Conservation (phyloP, 805 yeast species). For the Yamadazyma akitaensis region DNA sequence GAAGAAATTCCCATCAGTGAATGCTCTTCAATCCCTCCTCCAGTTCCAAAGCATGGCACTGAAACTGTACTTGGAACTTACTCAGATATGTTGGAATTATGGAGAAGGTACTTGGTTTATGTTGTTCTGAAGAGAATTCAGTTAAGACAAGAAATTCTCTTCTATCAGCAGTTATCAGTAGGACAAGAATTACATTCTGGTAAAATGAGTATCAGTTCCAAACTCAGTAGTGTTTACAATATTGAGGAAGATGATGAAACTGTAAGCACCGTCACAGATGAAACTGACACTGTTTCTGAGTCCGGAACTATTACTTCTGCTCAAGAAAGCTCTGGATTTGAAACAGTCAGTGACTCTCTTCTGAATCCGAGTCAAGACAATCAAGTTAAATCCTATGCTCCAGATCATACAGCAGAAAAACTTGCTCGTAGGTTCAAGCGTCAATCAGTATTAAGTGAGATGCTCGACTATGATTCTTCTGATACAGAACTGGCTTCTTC, state of each 20-base stretch:
- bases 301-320: background rate
- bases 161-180: slow-evolving; percentile 26
- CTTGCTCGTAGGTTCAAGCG: slow-evolving; percentile 30
- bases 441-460: slow-evolving; percentile 41
- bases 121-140: slow-evolving; percentile 38
- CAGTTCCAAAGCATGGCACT: slow-evolving; percentile 26
- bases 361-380: background rate
- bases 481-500: slow-evolving; percentile 9
- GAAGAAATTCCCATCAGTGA: slow-evolving; percentile 15
- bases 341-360: background rate
- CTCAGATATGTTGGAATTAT: slow-evolving; percentile 16
- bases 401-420: slow-evolving; percentile 17
- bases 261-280: background rate
- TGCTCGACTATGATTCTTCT: slow-evolving; percentile 41
- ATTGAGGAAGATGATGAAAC: slow-evolving; percentile 3
- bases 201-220: slow-evolving; percentile 6
- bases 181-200: slow-evolving; percentile 11
- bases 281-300: slow-evolving; percentile 11
- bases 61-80: slow-evolving; percentile 11
- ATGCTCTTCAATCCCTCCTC: slow-evolving; percentile 19
- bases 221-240: slow-evolving; percentile 7
- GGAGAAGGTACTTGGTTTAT: slow-evolving; percentile 34
- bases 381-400: slow-evolving; percentile 3
- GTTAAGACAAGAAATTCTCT: slow-evolving; percentile 38
- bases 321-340: background rate